Base-by-base conservation (phyloP, 1,284 basidiomycete genomes). In the Fomitopsis palustris region DNA sequence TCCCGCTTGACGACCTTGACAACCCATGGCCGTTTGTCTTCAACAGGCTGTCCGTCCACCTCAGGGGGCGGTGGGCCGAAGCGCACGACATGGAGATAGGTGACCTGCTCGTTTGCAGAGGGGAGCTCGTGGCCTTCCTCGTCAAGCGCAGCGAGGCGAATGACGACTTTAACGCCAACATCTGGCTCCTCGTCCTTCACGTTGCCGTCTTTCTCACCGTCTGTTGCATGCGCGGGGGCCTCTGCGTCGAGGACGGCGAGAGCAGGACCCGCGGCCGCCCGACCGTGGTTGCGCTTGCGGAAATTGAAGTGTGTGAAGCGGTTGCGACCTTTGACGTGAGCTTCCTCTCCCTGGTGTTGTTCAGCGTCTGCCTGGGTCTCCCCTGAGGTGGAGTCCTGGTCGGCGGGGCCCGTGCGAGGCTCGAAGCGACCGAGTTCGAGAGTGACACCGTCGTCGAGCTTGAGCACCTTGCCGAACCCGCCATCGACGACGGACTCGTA, bases 1-100 rank as follows among this genome's bases (percentile, higher is more conserved):
- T 96, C 93, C 52, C 93, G 84, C 68, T 93, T 90, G 57, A 95
- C 87, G 41, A 96, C 93, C 69, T 88, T 91, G 69, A 95, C 91
- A 10, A 94, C 86, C 93, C 93, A 96, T 57, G 91, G 81, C 77
- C 87, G 67, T 38, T 76, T 77, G 57, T 80, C 78, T 53, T 76
- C 78, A 8, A 73, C 74, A 31, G 67, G 57, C 9, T 62, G 56
- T n/a, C 65, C 65, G 14, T 67, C 62, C n/a, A 72, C 64, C 12
- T 66, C 63, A 12, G 66, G 31, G 2, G 73, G 67, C 3, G 75
- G 62, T 7, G 70, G 61, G 1, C 90, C 91, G 60, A 90, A 80
- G 38, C 91, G 82, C n/a, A 90, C 85, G 59, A 96, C 82, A 61
- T 93, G 88, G 51, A 96, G 79, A 70, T 94, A 94, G 0, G 93